Conservation (phyloP, 176 grass and related monocot species). For the Metroxylon sagu region DNA sequence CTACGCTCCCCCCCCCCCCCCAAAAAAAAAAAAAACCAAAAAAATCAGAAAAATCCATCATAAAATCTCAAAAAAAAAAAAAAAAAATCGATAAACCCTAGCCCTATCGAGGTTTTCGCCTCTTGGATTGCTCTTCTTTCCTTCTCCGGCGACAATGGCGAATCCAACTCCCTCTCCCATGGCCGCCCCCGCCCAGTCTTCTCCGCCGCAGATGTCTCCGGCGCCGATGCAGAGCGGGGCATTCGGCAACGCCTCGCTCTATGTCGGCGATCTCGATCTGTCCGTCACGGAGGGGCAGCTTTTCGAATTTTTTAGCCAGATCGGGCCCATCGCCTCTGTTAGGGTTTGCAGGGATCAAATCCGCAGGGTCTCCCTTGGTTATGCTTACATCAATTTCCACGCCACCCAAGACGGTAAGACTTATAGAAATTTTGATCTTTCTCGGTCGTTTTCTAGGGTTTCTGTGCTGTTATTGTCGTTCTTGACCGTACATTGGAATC, state of each 20-base stretch:
- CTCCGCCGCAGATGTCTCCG: background rate
- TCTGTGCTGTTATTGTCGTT: no score
- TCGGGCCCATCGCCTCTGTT: constrained; percentile 11
- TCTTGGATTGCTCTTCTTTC: no score
- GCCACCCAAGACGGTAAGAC: constrained; percentile 19
- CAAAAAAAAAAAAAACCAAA: no score
- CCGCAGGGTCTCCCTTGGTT: constrained; percentile 19
- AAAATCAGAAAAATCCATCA: no score
- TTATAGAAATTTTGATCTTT: no score
- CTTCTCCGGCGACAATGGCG: background rate
- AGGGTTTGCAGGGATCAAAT: constrained; percentile 26
- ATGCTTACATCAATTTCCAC: constrained; percentile 32
- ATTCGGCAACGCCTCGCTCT: constrained; percentile 5
- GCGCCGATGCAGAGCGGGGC: background rate
- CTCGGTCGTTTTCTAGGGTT: no score
- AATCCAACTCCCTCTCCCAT: background rate
- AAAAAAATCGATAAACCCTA: no score
- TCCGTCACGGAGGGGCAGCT: constrained; percentile 19
- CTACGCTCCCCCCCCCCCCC: no score
- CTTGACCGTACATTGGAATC: no score
- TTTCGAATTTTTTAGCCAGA: constrained; percentile 12
- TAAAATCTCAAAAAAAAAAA: no score
- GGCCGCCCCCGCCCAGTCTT: background rate
- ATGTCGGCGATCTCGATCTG: constrained; percentile 28
- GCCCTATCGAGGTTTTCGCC: no score